Base-by-base conservation (phyloP, 345 rosid genomes). In the Psidium friedrichsthalianum region DNA sequence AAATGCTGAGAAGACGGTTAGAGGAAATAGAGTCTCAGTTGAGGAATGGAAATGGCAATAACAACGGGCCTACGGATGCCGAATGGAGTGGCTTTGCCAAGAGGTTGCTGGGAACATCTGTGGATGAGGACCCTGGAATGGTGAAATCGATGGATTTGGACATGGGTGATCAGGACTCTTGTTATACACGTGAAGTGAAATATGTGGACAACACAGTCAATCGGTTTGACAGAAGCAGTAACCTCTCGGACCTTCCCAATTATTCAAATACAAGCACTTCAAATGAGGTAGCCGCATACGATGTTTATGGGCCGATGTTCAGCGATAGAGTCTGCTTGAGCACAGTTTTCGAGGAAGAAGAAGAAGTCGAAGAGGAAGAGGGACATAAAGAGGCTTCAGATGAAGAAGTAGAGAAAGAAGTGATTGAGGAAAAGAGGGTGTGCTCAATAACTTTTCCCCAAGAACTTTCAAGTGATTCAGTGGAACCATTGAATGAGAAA, bases 131-230 rank as follows among this genome's bases (percentile, higher is more conserved):
- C 64, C 95, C 93, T 25, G 95, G 95, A 86, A 97, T 96, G 99
- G 99, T 96, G 49, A 97, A 95, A 89, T 97, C 99, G n/a, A 97
- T 97, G 98, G 98, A 96, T 64, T 88, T 97, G 85, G 99, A 96
- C 91, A 95, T 90, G 96, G 92, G 98, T 82, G 99, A 95, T 83
- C 88, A 92, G 58, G 99, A 96, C 83, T 87, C 90, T 16, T 83
- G 92, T 21, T 83, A 86, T 74, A 61, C 85, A 51, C 93, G 89
- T 82, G 94, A 90, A 55, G 88, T 93, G 80, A 69, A 69, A 69
- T 36, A 36, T 69, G 80, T 69, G 21, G 80, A 69, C 47, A 69
- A 69, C 47, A 18, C 25, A 36, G 47, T 36, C 82, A 91, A 89
- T 85, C 87, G 76, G 47, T 87, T 88, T 51, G 88, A 85, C 29